Evolutionary conservation across 2,329 filamentous ascomycete species (phyloP).

Genomic region (Alternaria brassicicola): DNA sequence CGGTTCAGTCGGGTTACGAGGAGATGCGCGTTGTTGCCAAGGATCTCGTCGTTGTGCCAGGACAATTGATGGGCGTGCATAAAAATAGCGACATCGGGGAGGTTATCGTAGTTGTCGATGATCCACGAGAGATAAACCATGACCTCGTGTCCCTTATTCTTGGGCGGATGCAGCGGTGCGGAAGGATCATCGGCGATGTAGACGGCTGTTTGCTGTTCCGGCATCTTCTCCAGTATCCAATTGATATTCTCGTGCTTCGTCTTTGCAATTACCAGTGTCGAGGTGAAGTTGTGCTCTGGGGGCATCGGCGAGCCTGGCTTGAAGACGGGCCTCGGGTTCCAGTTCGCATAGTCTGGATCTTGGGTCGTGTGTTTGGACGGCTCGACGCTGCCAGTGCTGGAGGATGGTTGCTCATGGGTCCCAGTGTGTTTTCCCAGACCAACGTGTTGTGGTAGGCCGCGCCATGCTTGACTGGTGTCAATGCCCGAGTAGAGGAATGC

Average conservation of each 20-base stretch:
- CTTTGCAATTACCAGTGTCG: conserved; percentile 61
- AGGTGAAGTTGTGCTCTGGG: conserved; percentile 58
- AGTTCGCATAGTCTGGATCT: conserved; percentile 45
- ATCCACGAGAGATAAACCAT: conserved; percentile 68
- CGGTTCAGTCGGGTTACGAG: conserved; percentile 55
- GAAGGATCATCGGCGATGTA: conserved; percentile 60
- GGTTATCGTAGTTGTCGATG: conserved; percentile 64
- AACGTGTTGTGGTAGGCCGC: conserved; percentile 49
- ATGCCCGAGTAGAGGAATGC: conserved; percentile 50
- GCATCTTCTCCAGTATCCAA: conserved; percentile 62
- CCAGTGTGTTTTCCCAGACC: conserved; percentile 48
- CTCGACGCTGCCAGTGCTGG: conserved; percentile 10
- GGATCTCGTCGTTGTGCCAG: conserved; percentile 64
- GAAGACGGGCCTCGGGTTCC: conserved; percentile 47
- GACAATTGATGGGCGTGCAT: conserved; percentile 64
- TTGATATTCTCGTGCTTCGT: conserved; percentile 58
- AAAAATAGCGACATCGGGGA: conserved; percentile 66
- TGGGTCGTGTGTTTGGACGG: conserved; percentile 14
- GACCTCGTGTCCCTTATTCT: conserved; percentile 67
- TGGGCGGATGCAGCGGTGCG: conserved; percentile 57
- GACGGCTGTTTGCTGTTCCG: conserved; percentile 54
- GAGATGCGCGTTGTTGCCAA: conserved; percentile 52
- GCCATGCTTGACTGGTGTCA: conserved; percentile 45
- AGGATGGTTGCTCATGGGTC: conserved; percentile 16
- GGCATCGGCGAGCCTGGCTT: conserved; percentile 45